These are phyloP conservation scores for Canavalia ensiformis DNA, from an alignment of 306 rosid species.

Conservation along the genomic window DNA sequence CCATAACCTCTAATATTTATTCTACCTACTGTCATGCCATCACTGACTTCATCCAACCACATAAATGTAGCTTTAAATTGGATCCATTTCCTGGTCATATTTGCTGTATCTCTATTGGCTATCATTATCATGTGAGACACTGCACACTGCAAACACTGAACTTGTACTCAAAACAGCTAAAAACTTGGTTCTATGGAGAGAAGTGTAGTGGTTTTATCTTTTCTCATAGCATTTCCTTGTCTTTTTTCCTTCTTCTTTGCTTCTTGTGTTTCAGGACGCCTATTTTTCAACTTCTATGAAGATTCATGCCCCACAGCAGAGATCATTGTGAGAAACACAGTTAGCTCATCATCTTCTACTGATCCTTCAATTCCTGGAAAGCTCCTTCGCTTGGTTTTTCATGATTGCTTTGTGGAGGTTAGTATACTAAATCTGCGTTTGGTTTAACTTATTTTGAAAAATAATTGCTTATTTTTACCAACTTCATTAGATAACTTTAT, in stretches of 20 bases:
- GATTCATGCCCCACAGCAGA: conserved; percentile 82
- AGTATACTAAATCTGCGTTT: background rate
- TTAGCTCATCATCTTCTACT: conserved; percentile 66
- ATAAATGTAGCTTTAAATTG: conserved; percentile 46
- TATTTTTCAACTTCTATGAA: conserved; percentile 69
- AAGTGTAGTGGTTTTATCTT: conserved; percentile 17
- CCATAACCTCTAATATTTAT: conserved; percentile 28
- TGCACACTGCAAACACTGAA: conserved; percentile 17
- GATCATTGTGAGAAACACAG: conserved; percentile 63
- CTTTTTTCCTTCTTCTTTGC: conserved; percentile 44
- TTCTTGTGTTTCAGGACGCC: conserved; percentile 52
- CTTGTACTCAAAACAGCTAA: conserved; percentile 13
- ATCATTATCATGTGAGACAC: conserved; percentile 44
- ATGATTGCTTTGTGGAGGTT: conserved; percentile 92
- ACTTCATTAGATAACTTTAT: too few species aligned
- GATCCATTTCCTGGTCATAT: background rate
- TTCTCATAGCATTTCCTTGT: conserved; percentile 22
- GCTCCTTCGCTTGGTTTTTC: conserved; percentile 88
- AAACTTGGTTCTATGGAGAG: conserved; percentile 56
- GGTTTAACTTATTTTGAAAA: too few species aligned
- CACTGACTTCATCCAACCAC: conserved; percentile 28
- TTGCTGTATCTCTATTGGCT: conserved; percentile 20
- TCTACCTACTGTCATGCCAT: conserved; percentile 10
- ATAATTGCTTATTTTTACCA: too few species aligned
- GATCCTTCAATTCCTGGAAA: conserved; percentile 85